phyloP scores from a whole-genome alignment of 2,329 filamentous ascomycete species.

The Aureobasidium vineae region DNA sequence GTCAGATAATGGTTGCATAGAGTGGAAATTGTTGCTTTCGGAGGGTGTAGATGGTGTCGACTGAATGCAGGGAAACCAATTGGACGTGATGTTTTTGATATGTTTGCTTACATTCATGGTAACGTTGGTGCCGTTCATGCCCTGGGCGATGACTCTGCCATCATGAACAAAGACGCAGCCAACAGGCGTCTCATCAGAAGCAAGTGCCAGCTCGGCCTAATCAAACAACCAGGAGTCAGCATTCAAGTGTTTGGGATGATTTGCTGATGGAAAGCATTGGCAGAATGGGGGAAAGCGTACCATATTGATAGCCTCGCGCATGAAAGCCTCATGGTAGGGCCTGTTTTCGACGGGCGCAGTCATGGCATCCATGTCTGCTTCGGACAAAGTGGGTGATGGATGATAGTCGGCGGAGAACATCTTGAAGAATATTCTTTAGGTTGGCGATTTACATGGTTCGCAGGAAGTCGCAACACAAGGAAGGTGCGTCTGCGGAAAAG shows the following conservation, averaged over 20 bases:
- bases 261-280: background rate
- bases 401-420: constrained; percentile 14
- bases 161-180: constrained; percentile 90
- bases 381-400: background rate
- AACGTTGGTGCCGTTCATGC: constrained; percentile 96
- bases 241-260: background rate
- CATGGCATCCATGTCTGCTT: constrained; percentile 27
- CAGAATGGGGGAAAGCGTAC: constrained; percentile 46
- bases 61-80: background rate
- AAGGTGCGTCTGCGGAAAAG: background rate
- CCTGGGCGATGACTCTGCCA: constrained; percentile 74
- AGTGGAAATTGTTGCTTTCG: background rate
- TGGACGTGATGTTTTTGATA: background rate
- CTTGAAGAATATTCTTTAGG: background rate
- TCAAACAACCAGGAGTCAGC: constrained; percentile 22
- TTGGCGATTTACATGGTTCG: background rate
- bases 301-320: constrained; percentile 84
- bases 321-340: constrained; percentile 63
- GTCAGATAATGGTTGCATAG: background rate
- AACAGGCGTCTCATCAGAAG: constrained; percentile 88
- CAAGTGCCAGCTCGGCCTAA: constrained; percentile 80
- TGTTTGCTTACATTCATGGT: constrained; percentile 61
- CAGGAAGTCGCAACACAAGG: constrained; percentile 10
- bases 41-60: background rate
- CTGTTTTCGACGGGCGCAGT: constrained; percentile 38